These are phyloP conservation scores for Heracleum sosnowskyi DNA, from an alignment of 129 eudicot species.

Conservation along the genomic window DNA sequence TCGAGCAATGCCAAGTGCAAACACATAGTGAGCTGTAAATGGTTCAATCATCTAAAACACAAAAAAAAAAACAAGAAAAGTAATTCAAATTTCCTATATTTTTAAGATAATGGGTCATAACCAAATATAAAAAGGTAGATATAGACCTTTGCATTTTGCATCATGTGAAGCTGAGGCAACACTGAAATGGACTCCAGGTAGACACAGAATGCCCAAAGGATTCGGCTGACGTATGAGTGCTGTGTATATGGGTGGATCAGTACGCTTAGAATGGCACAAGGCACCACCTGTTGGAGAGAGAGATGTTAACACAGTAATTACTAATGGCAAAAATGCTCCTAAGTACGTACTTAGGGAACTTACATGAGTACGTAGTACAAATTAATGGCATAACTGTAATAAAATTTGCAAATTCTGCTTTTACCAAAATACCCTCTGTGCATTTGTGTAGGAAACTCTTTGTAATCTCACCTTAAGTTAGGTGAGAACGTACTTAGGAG, in stretches of 20 bases:
- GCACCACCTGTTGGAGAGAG: slow-evolving; percentile 42
- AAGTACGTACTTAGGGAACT: too few species aligned
- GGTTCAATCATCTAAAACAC: slow-evolving; percentile 81
- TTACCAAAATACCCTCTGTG: too few species aligned
- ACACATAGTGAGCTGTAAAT: slow-evolving; percentile 80
- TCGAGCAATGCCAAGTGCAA: slow-evolving; percentile 86
- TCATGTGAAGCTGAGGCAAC: slow-evolving; percentile 73
- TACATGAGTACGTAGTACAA: too few species aligned
- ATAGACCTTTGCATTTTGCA: slow-evolving; percentile 86
- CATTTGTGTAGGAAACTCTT: too few species aligned
- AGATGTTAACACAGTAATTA: neutral
- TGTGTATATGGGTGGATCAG: slow-evolving; percentile 51
- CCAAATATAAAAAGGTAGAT: neutral
- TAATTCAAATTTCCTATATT: neutral
- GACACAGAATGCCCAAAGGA: slow-evolving; percentile 75
- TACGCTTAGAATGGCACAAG: slow-evolving; percentile 52
- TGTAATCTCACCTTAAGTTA: too few species aligned
- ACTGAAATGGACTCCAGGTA: slow-evolving; percentile 80
- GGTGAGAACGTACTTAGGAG: too few species aligned
- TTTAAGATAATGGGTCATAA: neutral
- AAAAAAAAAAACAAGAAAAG: neutral
- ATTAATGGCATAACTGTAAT: too few species aligned
- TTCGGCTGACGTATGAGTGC: slow-evolving; percentile 28
- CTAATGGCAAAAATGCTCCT: too few species aligned
- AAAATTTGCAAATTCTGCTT: too few species aligned